These are phyloP conservation scores for Iberis amara DNA, from an alignment of 441 rosid species.

Conservation along the genomic window DNA sequence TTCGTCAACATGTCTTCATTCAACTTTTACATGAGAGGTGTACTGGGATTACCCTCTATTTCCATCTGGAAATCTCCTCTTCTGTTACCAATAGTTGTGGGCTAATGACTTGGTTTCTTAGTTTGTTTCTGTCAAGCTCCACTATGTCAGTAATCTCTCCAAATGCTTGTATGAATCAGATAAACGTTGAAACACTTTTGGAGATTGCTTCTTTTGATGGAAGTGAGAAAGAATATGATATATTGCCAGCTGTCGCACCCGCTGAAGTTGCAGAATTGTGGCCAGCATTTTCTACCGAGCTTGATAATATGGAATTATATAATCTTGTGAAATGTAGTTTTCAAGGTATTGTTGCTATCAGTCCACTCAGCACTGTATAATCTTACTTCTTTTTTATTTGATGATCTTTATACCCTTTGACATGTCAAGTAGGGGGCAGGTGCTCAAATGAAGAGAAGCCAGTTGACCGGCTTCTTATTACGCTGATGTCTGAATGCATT, in stretches of 20 bases:
- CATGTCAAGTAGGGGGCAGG: constrained; percentile 43
- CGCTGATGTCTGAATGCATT: constrained; percentile 69
- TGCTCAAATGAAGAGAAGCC: constrained; percentile 80
- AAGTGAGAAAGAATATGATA: constrained; percentile 49
- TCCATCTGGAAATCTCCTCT: not conserved
- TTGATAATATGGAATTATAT: constrained; percentile 41
- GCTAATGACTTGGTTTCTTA: constrained; percentile 6
- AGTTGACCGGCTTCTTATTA: constrained; percentile 59
- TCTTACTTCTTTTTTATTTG: constrained; percentile 20
- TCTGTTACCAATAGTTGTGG: not conserved
- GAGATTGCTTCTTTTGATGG: constrained; percentile 73
- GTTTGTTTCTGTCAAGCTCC: constrained; percentile 14
- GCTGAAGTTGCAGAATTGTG: constrained; percentile 56
- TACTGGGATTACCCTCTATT: too few relatives aligned
- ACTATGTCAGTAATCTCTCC: constrained; percentile 15
- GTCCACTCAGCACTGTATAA: constrained; percentile 5
- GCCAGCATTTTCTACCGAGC: constrained; percentile 43
- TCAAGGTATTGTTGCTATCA: constrained; percentile 54
- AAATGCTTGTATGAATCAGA: constrained; percentile 45
- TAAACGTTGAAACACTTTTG: constrained; percentile 52
- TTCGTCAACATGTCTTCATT: constrained; percentile 16
- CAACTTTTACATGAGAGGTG: constrained; percentile 8
- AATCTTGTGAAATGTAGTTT: constrained; percentile 51
- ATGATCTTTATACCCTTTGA: constrained; percentile 14
- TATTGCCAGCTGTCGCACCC: constrained; percentile 42